phyloP scores from a whole-genome alignment of 2,329 filamentous ascomycete species.

The Massarina eburnea region DNA sequence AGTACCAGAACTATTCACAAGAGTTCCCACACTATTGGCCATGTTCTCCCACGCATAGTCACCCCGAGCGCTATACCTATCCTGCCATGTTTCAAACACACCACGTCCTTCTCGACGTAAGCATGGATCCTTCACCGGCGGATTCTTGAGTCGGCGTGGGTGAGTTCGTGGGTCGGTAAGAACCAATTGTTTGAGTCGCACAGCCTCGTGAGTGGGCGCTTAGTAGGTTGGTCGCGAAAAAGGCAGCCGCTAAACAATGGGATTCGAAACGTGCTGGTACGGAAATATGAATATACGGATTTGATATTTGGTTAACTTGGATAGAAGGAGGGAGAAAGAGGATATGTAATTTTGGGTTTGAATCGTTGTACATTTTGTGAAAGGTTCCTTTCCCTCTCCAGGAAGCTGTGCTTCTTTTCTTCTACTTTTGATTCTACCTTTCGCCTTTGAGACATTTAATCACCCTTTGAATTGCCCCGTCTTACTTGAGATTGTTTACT shows the following conservation, averaged over 20 bases:
- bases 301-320: not conserved
- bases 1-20: too few species aligned
- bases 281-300: not conserved
- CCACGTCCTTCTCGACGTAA: not conserved
- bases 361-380: conserved; percentile 16
- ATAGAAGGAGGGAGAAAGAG: too few species aligned
- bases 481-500: not conserved
- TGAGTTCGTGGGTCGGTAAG: not conserved
- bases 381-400: conserved; percentile 5
- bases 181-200: conserved; percentile 20
- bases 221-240: conserved; percentile 14
- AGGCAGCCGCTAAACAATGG: conserved; percentile 18
- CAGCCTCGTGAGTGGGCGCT: conserved; percentile 20
- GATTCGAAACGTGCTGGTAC: not conserved
- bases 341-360: not conserved
- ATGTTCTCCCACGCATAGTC: not conserved
- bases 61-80: not conserved
- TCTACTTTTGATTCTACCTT: not conserved
- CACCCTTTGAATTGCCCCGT: too few species aligned
- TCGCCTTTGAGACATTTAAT: conserved; percentile 1
- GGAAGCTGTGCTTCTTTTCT: conserved; percentile 1
- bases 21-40: conserved; percentile 1
- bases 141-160: not conserved
- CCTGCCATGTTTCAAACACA: not conserved
- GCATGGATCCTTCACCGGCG: too few species aligned